phyloP scores from a whole-genome alignment of 768 basidiomycete species.

The Boletus tomentosulus region DNA sequence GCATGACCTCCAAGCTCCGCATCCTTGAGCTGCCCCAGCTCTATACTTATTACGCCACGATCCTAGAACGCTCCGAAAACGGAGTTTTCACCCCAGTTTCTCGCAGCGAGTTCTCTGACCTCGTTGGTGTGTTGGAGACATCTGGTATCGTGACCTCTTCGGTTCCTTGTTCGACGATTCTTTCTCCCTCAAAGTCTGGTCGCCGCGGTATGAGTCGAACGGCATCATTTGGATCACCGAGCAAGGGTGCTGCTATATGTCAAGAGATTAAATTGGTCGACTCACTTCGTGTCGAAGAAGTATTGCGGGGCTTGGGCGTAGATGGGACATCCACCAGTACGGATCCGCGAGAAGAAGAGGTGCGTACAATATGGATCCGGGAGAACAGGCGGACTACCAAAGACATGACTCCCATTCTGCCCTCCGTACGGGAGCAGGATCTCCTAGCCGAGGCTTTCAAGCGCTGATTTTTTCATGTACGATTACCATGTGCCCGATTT shows the following conservation, averaged over 20 bases:
- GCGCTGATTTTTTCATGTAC: conserved; percentile 20
- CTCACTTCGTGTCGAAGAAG: conserved; percentile 64
- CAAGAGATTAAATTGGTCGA: conserved; percentile 53
- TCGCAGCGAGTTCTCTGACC: conserved; percentile 71
- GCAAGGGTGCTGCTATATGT: conserved; percentile 24
- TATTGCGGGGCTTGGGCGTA: conserved; percentile 62
- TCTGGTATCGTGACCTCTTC: conserved; percentile 53
- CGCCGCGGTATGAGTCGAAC: conserved; percentile 54
- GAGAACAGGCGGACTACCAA: conserved; percentile 37
- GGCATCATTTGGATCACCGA: conserved; percentile 46
- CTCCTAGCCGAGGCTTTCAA: conserved; percentile 34
- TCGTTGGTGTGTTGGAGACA: conserved; percentile 69
- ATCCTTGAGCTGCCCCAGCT: conserved; percentile 58
- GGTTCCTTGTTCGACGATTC: conserved; percentile 29
- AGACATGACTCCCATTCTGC: conserved; percentile 29
- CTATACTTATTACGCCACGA: conserved; percentile 56
- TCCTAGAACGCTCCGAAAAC: conserved; percentile 54
- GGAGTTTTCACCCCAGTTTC: conserved; percentile 62
- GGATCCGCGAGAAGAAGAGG: conserved; percentile 43
- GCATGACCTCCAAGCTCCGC: conserved; percentile 33
- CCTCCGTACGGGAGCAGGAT: conserved; percentile 3
- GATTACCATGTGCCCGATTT: conserved; percentile 8
- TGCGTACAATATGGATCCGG: conserved; percentile 39
- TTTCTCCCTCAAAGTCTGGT: conserved; percentile 44
- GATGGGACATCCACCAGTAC: conserved; percentile 14